phyloP scores from a whole-genome alignment of 768 basidiomycete species.

The Podaxis pistillaris region DNA sequence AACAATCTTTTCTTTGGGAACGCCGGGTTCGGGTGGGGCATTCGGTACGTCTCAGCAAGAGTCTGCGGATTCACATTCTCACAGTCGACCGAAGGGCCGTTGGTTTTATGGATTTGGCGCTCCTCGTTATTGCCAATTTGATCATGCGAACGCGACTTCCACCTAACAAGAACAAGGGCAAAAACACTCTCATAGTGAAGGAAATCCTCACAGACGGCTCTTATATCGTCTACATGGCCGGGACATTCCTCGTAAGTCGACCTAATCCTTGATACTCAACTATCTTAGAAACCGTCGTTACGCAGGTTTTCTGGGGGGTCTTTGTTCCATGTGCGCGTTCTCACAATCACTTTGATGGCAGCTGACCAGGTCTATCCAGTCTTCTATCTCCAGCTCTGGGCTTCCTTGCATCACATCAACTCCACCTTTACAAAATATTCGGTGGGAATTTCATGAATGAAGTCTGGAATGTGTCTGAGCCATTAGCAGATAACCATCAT shows the following conservation, averaged over 20 bases:
- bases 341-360: neutral
- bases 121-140: conserved; percentile 42
- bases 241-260: conserved; percentile 34
- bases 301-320: conserved; percentile 46
- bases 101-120: conserved; percentile 42
- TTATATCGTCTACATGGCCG: conserved; percentile 40
- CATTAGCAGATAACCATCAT: conserved; percentile 45
- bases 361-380: conserved; percentile 25
- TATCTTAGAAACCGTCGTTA: neutral
- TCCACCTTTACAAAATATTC: conserved; percentile 41
- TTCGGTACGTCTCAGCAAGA: conserved; percentile 33
- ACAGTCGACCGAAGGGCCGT: conserved; percentile 33
- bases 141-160: conserved; percentile 43
- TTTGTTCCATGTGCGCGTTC: conserved; percentile 46
- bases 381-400: conserved; percentile 53
- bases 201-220: conserved; percentile 39
- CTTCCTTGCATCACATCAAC: conserved; percentile 37
- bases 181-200: conserved; percentile 26
- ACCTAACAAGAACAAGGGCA: conserved; percentile 24
- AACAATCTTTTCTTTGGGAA: conserved; percentile 39
- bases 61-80: neutral
- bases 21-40: conserved; percentile 40
- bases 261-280: neutral
- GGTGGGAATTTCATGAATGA: conserved; percentile 23
- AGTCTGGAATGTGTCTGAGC: neutral